A percentile compares a stretch with the other conserved stretches of the same genome.
phyloP scores from a whole-genome alignment of 805 yeast species.

The Danielia oregonensis region DNA sequence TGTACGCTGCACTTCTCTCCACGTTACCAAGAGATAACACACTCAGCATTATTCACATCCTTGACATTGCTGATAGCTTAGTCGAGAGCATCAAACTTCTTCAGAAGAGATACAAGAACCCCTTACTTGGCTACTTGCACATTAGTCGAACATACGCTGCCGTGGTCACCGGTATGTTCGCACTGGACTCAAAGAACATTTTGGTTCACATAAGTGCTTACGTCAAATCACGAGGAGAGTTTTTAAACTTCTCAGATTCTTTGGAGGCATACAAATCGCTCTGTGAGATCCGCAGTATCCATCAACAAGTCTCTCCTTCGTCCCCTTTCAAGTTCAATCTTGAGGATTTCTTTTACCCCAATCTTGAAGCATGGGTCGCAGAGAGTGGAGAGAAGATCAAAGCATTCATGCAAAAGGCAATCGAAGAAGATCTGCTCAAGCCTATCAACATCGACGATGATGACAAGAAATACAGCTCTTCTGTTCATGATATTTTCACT shows the following conservation, averaged over 20 bases:
- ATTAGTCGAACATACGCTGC: conserved; percentile 49
- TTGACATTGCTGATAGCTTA: conserved; percentile 53
- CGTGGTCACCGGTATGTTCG: conserved; percentile 49
- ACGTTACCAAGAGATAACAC: conserved; percentile 57
- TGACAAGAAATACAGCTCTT: conserved; percentile 47
- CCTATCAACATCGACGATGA: conserved; percentile 44
- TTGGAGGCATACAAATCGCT: conserved; percentile 53
- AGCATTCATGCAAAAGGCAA: conserved; percentile 50
- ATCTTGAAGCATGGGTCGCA: conserved; percentile 33
- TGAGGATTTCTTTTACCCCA: conserved; percentile 51
- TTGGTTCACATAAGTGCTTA: conserved; percentile 47
- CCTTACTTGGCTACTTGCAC: conserved; percentile 55
- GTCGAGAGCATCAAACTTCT: conserved; percentile 45
- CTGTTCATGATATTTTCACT: conserved; percentile 65
- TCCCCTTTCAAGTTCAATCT: conserved; percentile 47
- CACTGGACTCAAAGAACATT: conserved; percentile 50
- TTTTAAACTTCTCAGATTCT: conserved; percentile 52
- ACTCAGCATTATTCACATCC: conserved; percentile 51
- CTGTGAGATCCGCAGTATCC: conserved; percentile 49
- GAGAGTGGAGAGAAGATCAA: conserved; percentile 46
- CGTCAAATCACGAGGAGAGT: conserved; percentile 25
- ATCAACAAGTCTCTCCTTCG: conserved; percentile 42
- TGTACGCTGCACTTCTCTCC: conserved; percentile 38
- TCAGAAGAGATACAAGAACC: conserved; percentile 57
- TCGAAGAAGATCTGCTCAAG: conserved; percentile 54